Evolutionary conservation across 2,329 filamentous ascomycete species (phyloP), one percentile per base, ranked within the genome.

Genomic region (Clarireedia monteithiana): DNA sequence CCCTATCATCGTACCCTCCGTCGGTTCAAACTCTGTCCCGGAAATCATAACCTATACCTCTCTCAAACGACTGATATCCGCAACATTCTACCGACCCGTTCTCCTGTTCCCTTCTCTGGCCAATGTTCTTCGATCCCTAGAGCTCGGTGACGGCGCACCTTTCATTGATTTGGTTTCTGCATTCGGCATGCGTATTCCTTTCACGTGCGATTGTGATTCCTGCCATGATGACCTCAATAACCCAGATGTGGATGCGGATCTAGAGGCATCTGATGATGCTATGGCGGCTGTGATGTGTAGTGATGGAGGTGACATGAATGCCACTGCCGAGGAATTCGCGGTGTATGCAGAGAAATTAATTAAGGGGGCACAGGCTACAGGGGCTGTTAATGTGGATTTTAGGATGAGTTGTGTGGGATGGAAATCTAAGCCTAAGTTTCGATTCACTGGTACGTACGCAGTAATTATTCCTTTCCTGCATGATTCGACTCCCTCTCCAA

Each of bases 351-450:
- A 59, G 5, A 53, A 49, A 5, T 30, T 67, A 5, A 38, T 64
- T 20, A 57, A 65, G 0, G 68, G 74, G 6, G 78, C 76, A 59
- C 66, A 64, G 1, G 69, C 70, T 14, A 71, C 73, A 0, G 78
- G 78, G 0, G 74, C 74, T 0, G 69, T 73, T 6, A 75, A 75
- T 57, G 68, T 72, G 0, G 65, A 70, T 4, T 74, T 62, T 60
- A 70, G 66, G 48, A 59, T 72, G 50, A 64, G 53, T 1, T 73
- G 71, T 56, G 58, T 69, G 7, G 70, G 69, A 3, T 66, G 70
- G 60, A 66, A 58, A 4, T 51, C 65, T 1, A 58, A 64, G 39
- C 65, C 70, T 1, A 72, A 69, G 53, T 67, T 63, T 61, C 54
- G 60, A 23, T 67, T 62, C 54, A 47, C 46, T 44, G 63, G 60